Percentiles rank a stretch among this genome's conserved stretches.
These are phyloP conservation scores for Rhizopogon vinicolor DNA, from an alignment of 768 basidiomycete species.

Conservation along the genomic window DNA sequence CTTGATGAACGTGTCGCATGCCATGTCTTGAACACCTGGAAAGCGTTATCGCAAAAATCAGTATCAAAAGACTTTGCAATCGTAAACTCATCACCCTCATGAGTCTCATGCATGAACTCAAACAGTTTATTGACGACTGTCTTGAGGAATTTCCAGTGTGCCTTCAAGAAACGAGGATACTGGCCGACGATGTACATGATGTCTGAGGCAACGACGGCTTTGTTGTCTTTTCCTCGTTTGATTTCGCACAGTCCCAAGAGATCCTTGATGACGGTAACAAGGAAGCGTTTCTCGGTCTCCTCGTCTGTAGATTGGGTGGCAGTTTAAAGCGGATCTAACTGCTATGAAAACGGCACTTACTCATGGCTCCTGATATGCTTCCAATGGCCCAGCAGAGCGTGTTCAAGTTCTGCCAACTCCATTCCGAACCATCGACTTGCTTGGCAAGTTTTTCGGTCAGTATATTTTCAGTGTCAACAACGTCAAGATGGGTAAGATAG, in stretches of 20 bases:
- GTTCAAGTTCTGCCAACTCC: constrained; percentile 99
- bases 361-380: constrained; percentile 99
- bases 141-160: constrained; percentile 99
- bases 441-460: constrained; percentile 95
- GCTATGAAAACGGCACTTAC: constrained; percentile 42
- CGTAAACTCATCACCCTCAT: constrained; percentile 61
- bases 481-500: constrained; percentile 96
- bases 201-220: constrained; percentile 94
- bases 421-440: constrained; percentile 96
- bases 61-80: background rate
- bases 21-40: constrained; percentile 98
- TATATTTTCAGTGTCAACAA: constrained; percentile 93
- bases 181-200: constrained; percentile 99
- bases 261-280: constrained; percentile 99
- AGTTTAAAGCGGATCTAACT: background rate
- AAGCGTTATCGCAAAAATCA: background rate
- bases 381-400: constrained; percentile 99
- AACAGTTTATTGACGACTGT: constrained; percentile 99
- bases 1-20: constrained; percentile 99
- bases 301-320: constrained; percentile 56
- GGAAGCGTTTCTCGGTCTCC: constrained; percentile 97
- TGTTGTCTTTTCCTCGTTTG: constrained; percentile 99
- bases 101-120: constrained; percentile 99
- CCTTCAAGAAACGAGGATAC: constrained; percentile 98
- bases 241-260: constrained; percentile 96